Base-by-base conservation (phyloP, 805 yeast genomes). In the Grigorovia transvaalensis region DNA sequence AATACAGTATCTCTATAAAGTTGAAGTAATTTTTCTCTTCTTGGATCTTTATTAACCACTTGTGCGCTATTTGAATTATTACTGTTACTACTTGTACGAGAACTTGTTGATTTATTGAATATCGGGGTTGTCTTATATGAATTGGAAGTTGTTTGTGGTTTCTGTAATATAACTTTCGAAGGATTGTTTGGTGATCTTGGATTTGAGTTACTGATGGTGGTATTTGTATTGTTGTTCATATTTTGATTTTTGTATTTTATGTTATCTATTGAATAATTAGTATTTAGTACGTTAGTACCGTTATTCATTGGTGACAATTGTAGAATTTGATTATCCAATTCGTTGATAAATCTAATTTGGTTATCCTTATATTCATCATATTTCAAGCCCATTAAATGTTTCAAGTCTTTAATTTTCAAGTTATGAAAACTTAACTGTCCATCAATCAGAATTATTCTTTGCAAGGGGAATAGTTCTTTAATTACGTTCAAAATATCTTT, bases 371-470 rank as follows among this genome's bases (percentile, higher is more conserved):
- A 56, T 30, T 44, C 46, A n/a, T 54, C 56, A 49, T 53, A 59
- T 45, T 59, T 56, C 18, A 56, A 58, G 23, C 52, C 51, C 9
- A 62, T 53, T 46, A 54, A 47, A 18, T 47, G 51, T 44, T 57
- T 58, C 35, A 63, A 51, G 43, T 57, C 58, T 17, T 46, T 51
- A 35, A 66, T 50, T 44, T 61, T 62, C 44, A 66, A 50, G 50
- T 64, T 61, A 50, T 65, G 67, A 55, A 66, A 64, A 41, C 63
- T 64, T 43, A 66, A 50, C 49, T 66, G 70, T 1, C 70, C 70
- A 54, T 66, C 69, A 9, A 60, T 56, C 35, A 66, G 51, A 12
- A 65, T 59, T n/a, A 64, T 63, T 44, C 63, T 46, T 41, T 63
- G 65, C 27, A 52, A 51, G 1, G 68, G 68, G 46, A 66, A 65